Evolutionary conservation across 192 early-diverging fungal genomes (phyloP).

Genomic region (Pilobolus umbonatus): DNA sequence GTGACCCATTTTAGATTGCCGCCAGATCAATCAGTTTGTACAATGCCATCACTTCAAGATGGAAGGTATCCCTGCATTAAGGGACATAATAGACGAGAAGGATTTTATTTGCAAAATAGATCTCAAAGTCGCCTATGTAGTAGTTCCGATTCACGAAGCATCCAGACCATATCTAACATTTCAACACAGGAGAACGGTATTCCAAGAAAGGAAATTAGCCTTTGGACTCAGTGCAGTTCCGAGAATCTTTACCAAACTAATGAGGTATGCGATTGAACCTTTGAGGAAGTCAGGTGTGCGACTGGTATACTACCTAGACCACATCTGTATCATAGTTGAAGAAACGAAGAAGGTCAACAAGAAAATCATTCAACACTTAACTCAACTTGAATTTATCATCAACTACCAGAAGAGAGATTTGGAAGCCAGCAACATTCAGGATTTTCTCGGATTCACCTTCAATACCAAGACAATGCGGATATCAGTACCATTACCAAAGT

Average conservation of each 20-base stretch:
- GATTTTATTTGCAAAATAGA: slow-evolving; percentile 24
- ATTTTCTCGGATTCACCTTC: slow-evolving; percentile 14
- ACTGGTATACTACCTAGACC: slow-evolving; percentile 15
- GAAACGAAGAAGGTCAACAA: background rate
- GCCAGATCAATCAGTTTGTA: slow-evolving; percentile 12
- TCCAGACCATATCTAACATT: slow-evolving; percentile 12
- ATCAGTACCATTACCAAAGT: background rate
- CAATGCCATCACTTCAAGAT: slow-evolving; percentile 29
- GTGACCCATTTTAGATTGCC: slow-evolving; percentile 13
- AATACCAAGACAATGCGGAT: slow-evolving; percentile 5
- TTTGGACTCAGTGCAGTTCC: slow-evolving; percentile 21
- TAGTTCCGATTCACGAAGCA: slow-evolving; percentile 16
- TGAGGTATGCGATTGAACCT: slow-evolving; percentile 17
- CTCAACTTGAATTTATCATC: slow-evolving; percentile 4
- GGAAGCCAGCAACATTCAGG: background rate
- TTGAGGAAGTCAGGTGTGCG: slow-evolving; percentile 7
- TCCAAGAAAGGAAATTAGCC: slow-evolving; percentile 7
- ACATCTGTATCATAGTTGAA: slow-evolving; percentile 10
- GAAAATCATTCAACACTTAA: background rate
- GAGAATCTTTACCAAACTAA: slow-evolving; percentile 16
- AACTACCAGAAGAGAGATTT: slow-evolving; percentile 7
- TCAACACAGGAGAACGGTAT: slow-evolving; percentile 1
- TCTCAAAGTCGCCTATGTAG: slow-evolving; percentile 21
- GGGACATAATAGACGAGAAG: slow-evolving; percentile 15
- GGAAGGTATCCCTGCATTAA: slow-evolving; percentile 24